Evolutionary conservation across 2,329 filamentous ascomycete genomes (phyloP).

Genomic region (Pseudogymnoascus sp.): DNA sequence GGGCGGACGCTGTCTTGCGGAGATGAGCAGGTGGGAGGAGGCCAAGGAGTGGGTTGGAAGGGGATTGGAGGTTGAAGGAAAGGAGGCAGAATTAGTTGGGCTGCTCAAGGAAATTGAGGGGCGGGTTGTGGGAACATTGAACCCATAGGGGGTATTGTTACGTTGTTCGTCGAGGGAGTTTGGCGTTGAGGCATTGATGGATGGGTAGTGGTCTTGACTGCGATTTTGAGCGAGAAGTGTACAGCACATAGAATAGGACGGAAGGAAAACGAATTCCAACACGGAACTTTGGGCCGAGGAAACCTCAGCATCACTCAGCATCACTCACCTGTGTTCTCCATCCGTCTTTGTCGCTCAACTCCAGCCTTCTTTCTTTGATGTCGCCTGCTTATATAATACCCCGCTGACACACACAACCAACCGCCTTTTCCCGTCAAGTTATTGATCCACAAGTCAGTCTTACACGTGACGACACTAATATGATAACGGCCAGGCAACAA

Average conservation of each 20-base stretch:
- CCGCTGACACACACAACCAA: not conserved
- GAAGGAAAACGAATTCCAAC: not conserved
- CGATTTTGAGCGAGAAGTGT: constrained; percentile 8
- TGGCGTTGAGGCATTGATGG: constrained; percentile 5
- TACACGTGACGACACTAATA: not conserved
- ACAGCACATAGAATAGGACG: not conserved
- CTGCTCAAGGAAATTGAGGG: constrained; percentile 56
- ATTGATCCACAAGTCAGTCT: not conserved
- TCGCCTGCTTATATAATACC: not conserved
- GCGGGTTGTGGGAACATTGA: constrained; percentile 26
- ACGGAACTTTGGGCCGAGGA: not conserved
- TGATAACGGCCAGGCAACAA: not conserved
- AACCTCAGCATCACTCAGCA: not conserved
- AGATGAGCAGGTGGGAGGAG: constrained; percentile 86
- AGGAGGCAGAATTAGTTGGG: constrained; percentile 54
- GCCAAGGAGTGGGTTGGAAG: constrained; percentile 68
- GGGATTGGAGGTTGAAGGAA: constrained; percentile 76
- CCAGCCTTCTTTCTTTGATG: not conserved
- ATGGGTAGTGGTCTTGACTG: constrained; percentile 5
- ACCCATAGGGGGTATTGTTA: not conserved
- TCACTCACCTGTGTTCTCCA: not conserved
- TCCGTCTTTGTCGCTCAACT: not conserved
- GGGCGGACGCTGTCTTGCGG: constrained; percentile 70
- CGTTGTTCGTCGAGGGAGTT: not conserved
- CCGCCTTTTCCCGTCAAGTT: not conserved